A percentile compares a stretch with the other conserved stretches of the same genome.
These are phyloP conservation scores for Candida ipomoeae DNA, from an alignment of 805 yeast genomes.

Conservation along the genomic window DNA sequence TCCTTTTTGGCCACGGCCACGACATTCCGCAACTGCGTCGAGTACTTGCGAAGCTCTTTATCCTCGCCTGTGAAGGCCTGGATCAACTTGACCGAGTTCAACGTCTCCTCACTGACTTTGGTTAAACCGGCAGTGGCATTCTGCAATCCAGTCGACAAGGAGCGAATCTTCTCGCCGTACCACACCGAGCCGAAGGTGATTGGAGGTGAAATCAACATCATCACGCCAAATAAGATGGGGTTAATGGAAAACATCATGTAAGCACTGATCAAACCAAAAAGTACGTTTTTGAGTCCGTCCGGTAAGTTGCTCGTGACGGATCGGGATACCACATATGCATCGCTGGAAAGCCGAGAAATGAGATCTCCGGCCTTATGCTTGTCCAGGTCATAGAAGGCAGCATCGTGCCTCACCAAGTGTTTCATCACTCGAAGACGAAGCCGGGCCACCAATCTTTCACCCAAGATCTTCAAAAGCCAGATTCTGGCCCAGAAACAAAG, in stretches of 20 bases:
- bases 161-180: slow-evolving; percentile 43
- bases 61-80: slow-evolving; percentile 44
- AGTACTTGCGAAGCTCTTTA: slow-evolving; percentile 37
- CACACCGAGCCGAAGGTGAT: slow-evolving; percentile 43
- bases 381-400: slow-evolving; percentile 39
- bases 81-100: slow-evolving; percentile 39
- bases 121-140: slow-evolving; percentile 44
- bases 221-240: slow-evolving; percentile 40
- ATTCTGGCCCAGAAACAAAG: slow-evolving; percentile 46
- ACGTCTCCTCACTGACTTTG: slow-evolving; percentile 41
- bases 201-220: slow-evolving; percentile 43
- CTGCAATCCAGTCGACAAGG: slow-evolving; percentile 38
- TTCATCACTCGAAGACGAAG: slow-evolving; percentile 40
- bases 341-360: slow-evolving; percentile 41
- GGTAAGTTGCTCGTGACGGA: slow-evolving; percentile 42
- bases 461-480: slow-evolving; percentile 37
- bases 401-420: slow-evolving; percentile 38
- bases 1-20: slow-evolving; percentile 40
- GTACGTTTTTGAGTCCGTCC: slow-evolving; percentile 41
- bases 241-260: slow-evolving; percentile 44
- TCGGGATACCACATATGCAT: slow-evolving; percentile 43
- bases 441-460: slow-evolving; percentile 43
- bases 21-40: slow-evolving; percentile 36
- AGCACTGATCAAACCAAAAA: slow-evolving; percentile 39
- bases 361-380: slow-evolving; percentile 46